A percentile compares a stretch with the other conserved stretches of the same genome.
phyloP scores from a whole-genome alignment of 176 grass and related monocot species.

The Oryza rufipogon region DNA sequence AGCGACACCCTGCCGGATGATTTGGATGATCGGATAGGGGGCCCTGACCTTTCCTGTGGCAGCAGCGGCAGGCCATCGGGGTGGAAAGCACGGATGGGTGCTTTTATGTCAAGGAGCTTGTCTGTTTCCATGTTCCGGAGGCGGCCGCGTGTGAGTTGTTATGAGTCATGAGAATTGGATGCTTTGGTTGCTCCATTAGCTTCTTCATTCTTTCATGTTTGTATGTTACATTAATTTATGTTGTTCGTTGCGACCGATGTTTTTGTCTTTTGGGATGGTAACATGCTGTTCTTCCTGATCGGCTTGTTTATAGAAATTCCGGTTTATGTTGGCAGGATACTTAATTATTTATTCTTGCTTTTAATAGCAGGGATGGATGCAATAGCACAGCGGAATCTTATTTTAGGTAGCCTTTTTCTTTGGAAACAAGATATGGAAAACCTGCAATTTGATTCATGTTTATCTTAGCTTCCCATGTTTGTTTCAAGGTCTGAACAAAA shows the following conservation, averaged over 20 bases:
- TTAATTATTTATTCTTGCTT: constrained; percentile 36
- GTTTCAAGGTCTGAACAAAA: neutral
- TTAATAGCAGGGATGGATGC: constrained; percentile 20
- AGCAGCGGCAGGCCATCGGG: constrained; percentile 45
- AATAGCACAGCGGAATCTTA: constrained; percentile 47
- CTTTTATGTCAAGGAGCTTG: constrained; percentile 49
- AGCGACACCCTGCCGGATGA: constrained; percentile 49
- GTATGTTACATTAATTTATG: constrained; percentile 40
- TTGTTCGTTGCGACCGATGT: constrained; percentile 30
- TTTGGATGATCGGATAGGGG: constrained; percentile 48
- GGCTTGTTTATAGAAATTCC: constrained; percentile 22
- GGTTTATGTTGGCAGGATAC: constrained; percentile 26
- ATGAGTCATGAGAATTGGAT: constrained; percentile 33
- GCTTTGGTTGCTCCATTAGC: constrained; percentile 30
- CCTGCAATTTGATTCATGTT: neutral
- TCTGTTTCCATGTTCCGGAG: constrained; percentile 56
- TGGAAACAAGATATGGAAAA: constrained; percentile 24
- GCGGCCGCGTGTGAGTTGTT: constrained; percentile 30
- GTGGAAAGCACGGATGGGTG: constrained; percentile 55
- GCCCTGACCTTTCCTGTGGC: constrained; percentile 39
- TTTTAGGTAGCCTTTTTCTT: constrained; percentile 13
- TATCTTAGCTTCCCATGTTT: constrained; percentile 17
- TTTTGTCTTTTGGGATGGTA: constrained; percentile 35
- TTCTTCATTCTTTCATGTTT: constrained; percentile 46
- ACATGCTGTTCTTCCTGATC: constrained; percentile 26